phyloP scores from a whole-genome alignment of 164 flowering plant genomes.

The Aristolochia contorta region DNA sequence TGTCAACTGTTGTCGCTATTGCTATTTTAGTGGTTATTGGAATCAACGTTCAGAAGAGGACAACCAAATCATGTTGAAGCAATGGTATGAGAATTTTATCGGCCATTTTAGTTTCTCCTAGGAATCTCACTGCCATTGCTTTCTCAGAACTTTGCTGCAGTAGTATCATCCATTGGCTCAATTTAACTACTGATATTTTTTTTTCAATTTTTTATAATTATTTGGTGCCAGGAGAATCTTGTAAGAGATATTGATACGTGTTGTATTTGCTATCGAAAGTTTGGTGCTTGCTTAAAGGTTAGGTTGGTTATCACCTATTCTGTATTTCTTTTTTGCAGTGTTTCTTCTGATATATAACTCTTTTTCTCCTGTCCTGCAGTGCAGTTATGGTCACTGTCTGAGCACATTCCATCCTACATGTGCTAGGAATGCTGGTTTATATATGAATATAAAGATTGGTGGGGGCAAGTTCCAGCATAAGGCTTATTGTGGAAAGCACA shows the following conservation, averaged over 20 bases:
- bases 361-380: constrained; percentile 35
- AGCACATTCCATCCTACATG: constrained; percentile 84
- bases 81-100: constrained; percentile 48
- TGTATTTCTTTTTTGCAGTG: background rate
- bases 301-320: constrained; percentile 2
- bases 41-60: constrained; percentile 73
- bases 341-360: background rate
- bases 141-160: background rate
- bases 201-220: background rate
- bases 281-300: constrained; percentile 88
- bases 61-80: constrained; percentile 73
- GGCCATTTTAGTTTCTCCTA: background rate
- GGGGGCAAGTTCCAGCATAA: constrained; percentile 74
- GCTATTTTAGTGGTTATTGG: constrained; percentile 72
- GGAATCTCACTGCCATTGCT: background rate
- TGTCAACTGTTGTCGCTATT: constrained; percentile 1
- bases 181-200: background rate
- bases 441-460: constrained; percentile 48
- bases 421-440: constrained; percentile 71
- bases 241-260: constrained; percentile 47
- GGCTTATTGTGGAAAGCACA: constrained; percentile 88
- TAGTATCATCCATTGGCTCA: background rate
- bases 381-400: constrained; percentile 80
- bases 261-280: constrained; percentile 47
- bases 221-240: constrained; percentile 41